These are phyloP conservation scores for Coelastrella sp. DNA, from an alignment of 139 green algal genomes.

Conservation along the genomic window DNA sequence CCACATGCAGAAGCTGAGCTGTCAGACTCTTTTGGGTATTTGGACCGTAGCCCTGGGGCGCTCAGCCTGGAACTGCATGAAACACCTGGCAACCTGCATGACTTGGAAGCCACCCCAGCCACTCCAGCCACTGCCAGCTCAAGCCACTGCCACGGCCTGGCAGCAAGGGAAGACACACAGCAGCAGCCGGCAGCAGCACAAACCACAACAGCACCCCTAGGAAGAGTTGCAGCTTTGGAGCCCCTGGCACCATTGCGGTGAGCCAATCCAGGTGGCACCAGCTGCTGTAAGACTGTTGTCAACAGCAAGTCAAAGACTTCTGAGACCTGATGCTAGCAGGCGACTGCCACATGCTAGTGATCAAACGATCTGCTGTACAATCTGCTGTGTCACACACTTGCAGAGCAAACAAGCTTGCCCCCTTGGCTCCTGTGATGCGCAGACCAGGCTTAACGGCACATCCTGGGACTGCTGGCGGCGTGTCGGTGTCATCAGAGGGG, in stretches of 20 bases:
- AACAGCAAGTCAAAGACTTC: neutral
- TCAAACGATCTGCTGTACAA: neutral
- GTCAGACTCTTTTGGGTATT: neutral
- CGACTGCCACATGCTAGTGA: too few species aligned
- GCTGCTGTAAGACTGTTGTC: too few species aligned
- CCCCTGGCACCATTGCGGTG: neutral
- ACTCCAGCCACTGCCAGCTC: neutral
- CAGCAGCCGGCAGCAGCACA: neutral
- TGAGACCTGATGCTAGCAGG: neutral
- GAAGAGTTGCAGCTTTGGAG: neutral
- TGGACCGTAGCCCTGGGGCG: neutral
- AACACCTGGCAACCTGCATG: neutral
- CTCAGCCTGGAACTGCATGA: neutral
- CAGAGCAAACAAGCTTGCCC: slow-evolving; percentile 22
- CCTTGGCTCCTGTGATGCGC: neutral
- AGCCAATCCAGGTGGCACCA: too few species aligned
- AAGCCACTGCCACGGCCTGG: neutral
- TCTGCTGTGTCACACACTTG: neutral
- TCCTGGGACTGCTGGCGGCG: neutral
- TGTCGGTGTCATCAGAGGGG: neutral
- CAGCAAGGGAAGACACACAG: neutral
- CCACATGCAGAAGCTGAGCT: neutral
- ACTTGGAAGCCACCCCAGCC: neutral
- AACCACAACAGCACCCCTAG: neutral
- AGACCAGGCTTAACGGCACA: neutral